Evolutionary conservation across 1,284 basidiomycete genomes (phyloP).

Genomic region (Sanghuangporus baumii): DNA sequence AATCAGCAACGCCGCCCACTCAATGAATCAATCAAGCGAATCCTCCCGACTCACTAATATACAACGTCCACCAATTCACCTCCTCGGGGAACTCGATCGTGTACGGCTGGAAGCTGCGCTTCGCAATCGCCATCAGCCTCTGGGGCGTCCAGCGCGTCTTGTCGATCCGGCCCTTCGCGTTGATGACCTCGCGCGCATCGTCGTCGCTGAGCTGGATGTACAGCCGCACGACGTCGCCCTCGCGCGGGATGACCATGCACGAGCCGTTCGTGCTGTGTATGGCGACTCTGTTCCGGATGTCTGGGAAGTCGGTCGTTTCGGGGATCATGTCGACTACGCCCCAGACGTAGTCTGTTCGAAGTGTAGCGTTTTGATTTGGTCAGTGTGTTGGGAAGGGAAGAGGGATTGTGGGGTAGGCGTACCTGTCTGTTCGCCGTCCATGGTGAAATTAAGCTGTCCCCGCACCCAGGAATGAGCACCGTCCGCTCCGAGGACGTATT

Average conservation of each 20-base stretch:
- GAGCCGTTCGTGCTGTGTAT: conserved; percentile 52
- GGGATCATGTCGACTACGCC: conserved; percentile 71
- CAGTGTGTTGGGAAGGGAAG: neutral
- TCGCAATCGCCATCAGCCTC: conserved; percentile 30
- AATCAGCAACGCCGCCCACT: neutral
- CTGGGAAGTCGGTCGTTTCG: conserved; percentile 68
- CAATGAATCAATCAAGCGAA: neutral
- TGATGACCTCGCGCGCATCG: conserved; percentile 26
- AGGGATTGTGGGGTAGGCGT: conserved; percentile 15
- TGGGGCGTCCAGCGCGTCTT: conserved; percentile 38
- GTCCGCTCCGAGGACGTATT: conserved; percentile 52
- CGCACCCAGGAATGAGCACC: conserved; percentile 82
- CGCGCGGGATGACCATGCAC: conserved; percentile 41
- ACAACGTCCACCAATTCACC: conserved; percentile 80
- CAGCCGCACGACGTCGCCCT: conserved; percentile 34
- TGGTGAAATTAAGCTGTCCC: conserved; percentile 56
- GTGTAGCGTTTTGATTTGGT: neutral
- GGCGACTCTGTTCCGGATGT: conserved; percentile 66
- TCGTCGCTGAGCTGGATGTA: conserved; percentile 42
- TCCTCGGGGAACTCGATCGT: conserved; percentile 48
- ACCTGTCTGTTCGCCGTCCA: conserved; percentile 76
- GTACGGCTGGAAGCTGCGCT: conserved; percentile 64
- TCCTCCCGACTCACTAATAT: conserved; percentile 41
- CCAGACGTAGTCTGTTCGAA: conserved; percentile 58
- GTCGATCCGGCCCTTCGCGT: conserved; percentile 33